Conservation (phyloP, 2,329 filamentous ascomycete genomes). For the Lecanicillium sp. region DNA sequence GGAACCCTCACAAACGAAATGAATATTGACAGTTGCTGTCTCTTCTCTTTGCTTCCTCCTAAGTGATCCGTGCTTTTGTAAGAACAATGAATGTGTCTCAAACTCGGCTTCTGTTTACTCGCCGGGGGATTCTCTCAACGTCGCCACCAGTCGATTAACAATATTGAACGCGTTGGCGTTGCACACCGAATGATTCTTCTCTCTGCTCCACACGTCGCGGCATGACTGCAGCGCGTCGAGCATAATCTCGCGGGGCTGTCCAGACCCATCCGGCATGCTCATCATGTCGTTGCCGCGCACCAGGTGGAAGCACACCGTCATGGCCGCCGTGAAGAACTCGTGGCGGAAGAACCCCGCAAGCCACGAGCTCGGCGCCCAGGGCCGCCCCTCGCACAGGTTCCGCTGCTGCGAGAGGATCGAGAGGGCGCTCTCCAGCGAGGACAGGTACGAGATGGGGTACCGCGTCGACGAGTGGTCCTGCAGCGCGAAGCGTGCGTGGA, state of each 20-base stretch:
- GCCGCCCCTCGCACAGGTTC: constrained; percentile 8
- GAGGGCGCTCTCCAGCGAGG: constrained; percentile 14
- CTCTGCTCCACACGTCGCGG: constrained; percentile 15
- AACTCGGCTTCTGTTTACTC: background rate
- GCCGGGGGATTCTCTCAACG: constrained; percentile 2
- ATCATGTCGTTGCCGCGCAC: constrained; percentile 9
- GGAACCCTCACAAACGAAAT: too few species aligned
- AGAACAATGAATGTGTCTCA: too few species aligned
- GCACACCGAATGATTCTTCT: constrained; percentile 11
- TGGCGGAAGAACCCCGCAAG: constrained; percentile 13
- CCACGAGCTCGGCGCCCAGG: constrained; percentile 4
- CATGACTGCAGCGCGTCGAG: constrained; percentile 16
- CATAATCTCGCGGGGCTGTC: constrained; percentile 13
- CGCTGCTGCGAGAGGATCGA: constrained; percentile 12
- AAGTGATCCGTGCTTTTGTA: too few species aligned
- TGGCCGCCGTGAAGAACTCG: constrained; percentile 15
- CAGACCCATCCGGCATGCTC: constrained; percentile 1
- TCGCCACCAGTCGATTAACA: constrained; percentile 11
- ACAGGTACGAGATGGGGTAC: constrained; percentile 12
- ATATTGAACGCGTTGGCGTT: constrained; percentile 15
- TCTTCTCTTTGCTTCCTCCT: too few species aligned
- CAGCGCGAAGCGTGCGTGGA: constrained; percentile 13
- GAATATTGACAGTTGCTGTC: too few species aligned
- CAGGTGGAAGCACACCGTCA: constrained; percentile 14
- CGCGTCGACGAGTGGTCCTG: constrained; percentile 1